A percentile compares a stretch with the other conserved stretches of the same genome.
These are phyloP conservation scores for Ascochyta lentis DNA, from an alignment of 2,329 filamentous ascomycete genomes.

Conservation along the genomic window DNA sequence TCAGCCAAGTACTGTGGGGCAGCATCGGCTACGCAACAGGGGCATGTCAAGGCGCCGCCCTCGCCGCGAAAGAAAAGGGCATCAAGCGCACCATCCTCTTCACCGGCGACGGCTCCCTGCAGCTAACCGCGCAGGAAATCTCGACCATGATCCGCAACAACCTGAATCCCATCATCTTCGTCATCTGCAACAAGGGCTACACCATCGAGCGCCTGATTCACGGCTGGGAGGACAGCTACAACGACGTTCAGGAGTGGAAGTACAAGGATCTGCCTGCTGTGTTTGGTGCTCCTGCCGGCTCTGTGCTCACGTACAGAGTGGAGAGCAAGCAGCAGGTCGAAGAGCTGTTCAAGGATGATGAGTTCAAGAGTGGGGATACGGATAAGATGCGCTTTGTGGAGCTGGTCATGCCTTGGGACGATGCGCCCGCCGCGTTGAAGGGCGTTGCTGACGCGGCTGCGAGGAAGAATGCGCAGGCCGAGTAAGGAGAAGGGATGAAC, in stretches of 20 bases:
- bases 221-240: constrained; percentile 79
- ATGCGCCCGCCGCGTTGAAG: constrained; percentile 74
- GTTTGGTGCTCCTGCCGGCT: constrained; percentile 68
- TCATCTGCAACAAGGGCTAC: constrained; percentile 87
- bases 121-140: constrained; percentile 83
- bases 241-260: constrained; percentile 79
- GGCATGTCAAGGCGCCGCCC: constrained; percentile 70
- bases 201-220: constrained; percentile 91
- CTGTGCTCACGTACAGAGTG: constrained; percentile 69
- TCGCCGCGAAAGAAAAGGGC: constrained; percentile 72
- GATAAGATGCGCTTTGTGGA: constrained; percentile 74
- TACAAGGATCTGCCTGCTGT: constrained; percentile 71
- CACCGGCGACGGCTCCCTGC: constrained; percentile 87
- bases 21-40: constrained; percentile 71
- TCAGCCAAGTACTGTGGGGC: constrained; percentile 79
- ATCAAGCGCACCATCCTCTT: constrained; percentile 76
- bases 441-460: constrained; percentile 75
- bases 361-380: constrained; percentile 60
- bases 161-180: constrained; percentile 80
- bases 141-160: constrained; percentile 81
- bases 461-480: constrained; percentile 61
- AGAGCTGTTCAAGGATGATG: constrained; percentile 66
- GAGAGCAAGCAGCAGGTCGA: constrained; percentile 74
- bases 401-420: constrained; percentile 78
- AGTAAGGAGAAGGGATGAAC: constrained; percentile 1